Percentiles rank a stretch among this genome's conserved stretches.
These are phyloP conservation scores for Sclerotiophoma versabilis DNA, from an alignment of 2,329 filamentous ascomycete genomes.

Conservation along the genomic window DNA sequence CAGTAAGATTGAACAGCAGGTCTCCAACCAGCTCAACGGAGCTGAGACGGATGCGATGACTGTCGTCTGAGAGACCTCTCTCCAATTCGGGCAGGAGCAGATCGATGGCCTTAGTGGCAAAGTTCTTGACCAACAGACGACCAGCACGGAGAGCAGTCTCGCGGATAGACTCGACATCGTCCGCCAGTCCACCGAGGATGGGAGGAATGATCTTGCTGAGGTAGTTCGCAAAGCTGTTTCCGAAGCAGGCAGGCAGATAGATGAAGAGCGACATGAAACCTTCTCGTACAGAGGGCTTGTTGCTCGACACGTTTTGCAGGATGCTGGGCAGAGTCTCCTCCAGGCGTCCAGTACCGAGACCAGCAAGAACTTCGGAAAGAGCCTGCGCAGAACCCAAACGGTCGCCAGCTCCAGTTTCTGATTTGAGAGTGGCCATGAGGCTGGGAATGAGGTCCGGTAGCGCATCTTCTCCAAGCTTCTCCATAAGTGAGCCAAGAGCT, in stretches of 20 bases:
- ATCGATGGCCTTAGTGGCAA: slow-evolving; percentile 92
- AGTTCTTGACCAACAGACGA: slow-evolving; percentile 96
- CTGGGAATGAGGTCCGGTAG: slow-evolving; percentile 96
- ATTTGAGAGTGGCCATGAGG: slow-evolving; percentile 97
- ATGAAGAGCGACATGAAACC: slow-evolving; percentile 99
- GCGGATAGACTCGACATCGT: slow-evolving; percentile 94
- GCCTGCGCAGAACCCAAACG: slow-evolving; percentile 95
- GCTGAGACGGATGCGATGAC: slow-evolving; percentile 95
- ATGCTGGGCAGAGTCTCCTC: slow-evolving; percentile 97
- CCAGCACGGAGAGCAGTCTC: slow-evolving; percentile 96
- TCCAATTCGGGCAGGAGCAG: slow-evolving; percentile 93
- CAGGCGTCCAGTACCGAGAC: slow-evolving; percentile 86
- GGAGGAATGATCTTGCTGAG: slow-evolving; percentile 94
- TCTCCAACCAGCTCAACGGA: slow-evolving; percentile 98
- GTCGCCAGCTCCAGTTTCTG: slow-evolving; percentile 95
- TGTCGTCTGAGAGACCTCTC: slow-evolving; percentile 95
- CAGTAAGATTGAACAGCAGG: slow-evolving; percentile 95
- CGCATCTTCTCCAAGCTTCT: slow-evolving; percentile 96
- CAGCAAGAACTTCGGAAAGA: slow-evolving; percentile 93
- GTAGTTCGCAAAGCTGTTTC: slow-evolving; percentile 97
- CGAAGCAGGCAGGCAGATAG: slow-evolving; percentile 97
- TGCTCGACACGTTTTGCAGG: slow-evolving; percentile 91
- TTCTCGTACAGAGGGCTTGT: slow-evolving; percentile 88
- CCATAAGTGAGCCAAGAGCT: slow-evolving; percentile 92
- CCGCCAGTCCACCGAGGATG: slow-evolving; percentile 90